phyloP scores from a whole-genome alignment of 2,329 filamentous ascomycete genomes.

The Pseudogymnoascus sp. region DNA sequence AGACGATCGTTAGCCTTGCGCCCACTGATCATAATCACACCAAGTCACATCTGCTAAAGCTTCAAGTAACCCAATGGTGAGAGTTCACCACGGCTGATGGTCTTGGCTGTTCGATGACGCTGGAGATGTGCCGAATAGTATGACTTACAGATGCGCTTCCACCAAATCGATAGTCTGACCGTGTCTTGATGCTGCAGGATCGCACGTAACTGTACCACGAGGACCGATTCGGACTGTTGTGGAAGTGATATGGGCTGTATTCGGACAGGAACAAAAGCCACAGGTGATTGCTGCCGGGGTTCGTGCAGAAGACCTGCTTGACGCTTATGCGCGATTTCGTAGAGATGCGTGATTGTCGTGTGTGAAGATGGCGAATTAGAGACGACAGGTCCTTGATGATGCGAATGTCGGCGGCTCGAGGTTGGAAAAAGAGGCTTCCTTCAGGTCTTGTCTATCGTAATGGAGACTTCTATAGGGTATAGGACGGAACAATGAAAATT shows the following conservation, averaged over 20 bases:
- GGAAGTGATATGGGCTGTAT: not conserved
- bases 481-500: not conserved
- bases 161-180: not conserved
- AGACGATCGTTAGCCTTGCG: not conserved
- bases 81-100: not conserved
- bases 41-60: not conserved
- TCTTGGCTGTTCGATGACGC: not conserved
- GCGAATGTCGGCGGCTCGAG: not conserved
- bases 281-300: not conserved
- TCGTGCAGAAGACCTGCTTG: not conserved
- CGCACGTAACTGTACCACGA: not conserved
- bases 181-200: not conserved
- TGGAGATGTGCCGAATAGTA: not conserved
- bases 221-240: not conserved
- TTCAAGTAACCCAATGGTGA: not conserved
- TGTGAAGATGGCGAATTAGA: conserved; percentile 4
- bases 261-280: not conserved
- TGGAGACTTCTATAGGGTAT: not conserved
- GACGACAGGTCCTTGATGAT: not conserved
- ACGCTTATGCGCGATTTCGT: conserved; percentile 4
- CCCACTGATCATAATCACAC: not conserved
- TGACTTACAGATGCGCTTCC: conserved; percentile 7
- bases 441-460: not conserved
- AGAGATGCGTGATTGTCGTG: not conserved
- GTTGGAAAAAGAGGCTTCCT: not conserved